phyloP scores from a whole-genome alignment of 2,329 filamentous ascomycete genomes.

The Diaporthe australafricana region DNA sequence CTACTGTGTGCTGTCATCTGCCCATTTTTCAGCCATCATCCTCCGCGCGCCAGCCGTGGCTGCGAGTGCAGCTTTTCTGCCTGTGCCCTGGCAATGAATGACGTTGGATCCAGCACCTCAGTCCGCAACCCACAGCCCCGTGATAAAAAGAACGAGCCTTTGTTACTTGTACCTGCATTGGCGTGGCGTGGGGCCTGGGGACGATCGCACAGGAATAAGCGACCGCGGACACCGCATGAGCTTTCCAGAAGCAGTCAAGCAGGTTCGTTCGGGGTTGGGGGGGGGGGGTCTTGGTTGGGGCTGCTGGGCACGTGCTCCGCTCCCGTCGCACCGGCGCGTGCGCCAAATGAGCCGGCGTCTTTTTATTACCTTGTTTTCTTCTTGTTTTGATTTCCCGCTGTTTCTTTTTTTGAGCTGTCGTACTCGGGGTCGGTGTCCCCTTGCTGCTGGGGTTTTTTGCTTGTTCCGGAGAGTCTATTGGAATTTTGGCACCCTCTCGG shows the following conservation, averaged over 20 bases:
- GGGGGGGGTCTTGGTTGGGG: neutral
- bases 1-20: neutral
- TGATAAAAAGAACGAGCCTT: constrained; percentile 15
- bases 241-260: constrained; percentile 22
- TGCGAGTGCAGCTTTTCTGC: neutral
- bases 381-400: neutral
- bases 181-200: constrained; percentile 20
- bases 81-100: neutral
- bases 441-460: neutral
- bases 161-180: constrained; percentile 21
- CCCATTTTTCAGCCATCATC: neutral
- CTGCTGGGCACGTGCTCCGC: constrained; percentile 19
- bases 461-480: neutral
- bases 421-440: constrained; percentile 18
- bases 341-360: neutral
- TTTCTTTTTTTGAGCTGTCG: neutral
- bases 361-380: neutral
- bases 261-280: neutral
- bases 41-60: neutral
- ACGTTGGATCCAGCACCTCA: constrained; percentile 9
- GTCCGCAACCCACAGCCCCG: neutral
- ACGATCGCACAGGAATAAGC: constrained; percentile 28
- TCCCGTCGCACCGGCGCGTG: constrained; percentile 19
- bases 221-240: constrained; percentile 24
- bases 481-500: neutral